phyloP scores from a whole-genome alignment of 176 grass and related monocot species.

The Ensete ventricosum region DNA sequence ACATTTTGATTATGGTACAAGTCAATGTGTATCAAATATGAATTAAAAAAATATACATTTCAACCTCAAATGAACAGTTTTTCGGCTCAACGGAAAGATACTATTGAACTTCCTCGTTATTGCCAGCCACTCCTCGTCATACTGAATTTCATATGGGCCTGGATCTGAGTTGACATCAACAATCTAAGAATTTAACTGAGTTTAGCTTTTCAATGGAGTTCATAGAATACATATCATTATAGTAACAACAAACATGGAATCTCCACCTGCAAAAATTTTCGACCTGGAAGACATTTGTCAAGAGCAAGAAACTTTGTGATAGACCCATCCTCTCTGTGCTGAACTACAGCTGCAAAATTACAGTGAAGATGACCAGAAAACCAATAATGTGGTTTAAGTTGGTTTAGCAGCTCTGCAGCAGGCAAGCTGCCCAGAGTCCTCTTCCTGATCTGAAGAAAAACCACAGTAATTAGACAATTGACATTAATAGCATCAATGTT shows the following conservation, averaged over 20 bases:
- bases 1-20: background rate
- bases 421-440: conserved; percentile 67
- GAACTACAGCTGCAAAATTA: conserved; percentile 62
- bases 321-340: conserved; percentile 55
- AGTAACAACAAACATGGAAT: background rate
- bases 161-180: conserved; percentile 68
- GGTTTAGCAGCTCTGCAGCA: conserved; percentile 75
- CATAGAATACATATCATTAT: background rate
- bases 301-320: conserved; percentile 80
- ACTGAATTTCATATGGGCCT: conserved; percentile 79
- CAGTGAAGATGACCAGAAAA: conserved; percentile 84
- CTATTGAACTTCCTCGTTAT: conserved; percentile 75
- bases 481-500: conserved; percentile 3
- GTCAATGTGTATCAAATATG: background rate
- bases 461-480: background rate
- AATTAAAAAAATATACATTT: conserved; percentile 7
- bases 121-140: conserved; percentile 94
- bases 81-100: conserved; percentile 50
- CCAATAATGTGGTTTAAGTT: conserved; percentile 75
- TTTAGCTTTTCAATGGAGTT: background rate
- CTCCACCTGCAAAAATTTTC: conserved; percentile 69
- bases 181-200: conserved; percentile 30
- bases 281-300: conserved; percentile 71
- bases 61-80: conserved; percentile 35
- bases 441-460: conserved; percentile 43